A percentile compares a stretch with the other conserved stretches of the same genome.
These are phyloP conservation scores for Rhododendron molle DNA, from an alignment of 148 eudicot genomes.

Conservation along the genomic window DNA sequence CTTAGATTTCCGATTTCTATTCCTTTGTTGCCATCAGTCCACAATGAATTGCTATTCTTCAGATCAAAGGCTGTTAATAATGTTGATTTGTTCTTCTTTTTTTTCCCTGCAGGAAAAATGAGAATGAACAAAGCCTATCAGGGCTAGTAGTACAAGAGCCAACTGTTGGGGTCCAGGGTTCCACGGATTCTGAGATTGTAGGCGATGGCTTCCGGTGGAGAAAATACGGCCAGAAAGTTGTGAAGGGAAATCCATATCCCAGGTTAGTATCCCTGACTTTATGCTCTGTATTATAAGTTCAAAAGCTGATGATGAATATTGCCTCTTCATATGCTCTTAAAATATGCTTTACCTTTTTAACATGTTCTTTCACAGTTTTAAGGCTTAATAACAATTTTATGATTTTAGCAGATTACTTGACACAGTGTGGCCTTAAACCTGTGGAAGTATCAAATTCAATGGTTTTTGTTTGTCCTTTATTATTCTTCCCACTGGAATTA, in stretches of 20 bases:
- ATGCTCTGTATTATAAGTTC: not conserved
- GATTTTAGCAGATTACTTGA: not conserved
- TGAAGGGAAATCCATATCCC: conserved; percentile 88
- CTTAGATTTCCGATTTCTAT: not conserved
- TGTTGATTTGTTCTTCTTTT: not conserved
- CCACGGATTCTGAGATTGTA: conserved; percentile 48
- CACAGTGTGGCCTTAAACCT: not conserved
- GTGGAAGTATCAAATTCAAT: not conserved
- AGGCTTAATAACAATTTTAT: not conserved
- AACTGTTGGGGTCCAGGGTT: conserved; percentile 34
- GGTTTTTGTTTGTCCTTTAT: not conserved
- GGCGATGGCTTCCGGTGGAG: conserved; percentile 97
- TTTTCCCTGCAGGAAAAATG: conserved; percentile 44
- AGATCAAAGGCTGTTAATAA: not conserved
- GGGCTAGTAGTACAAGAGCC: conserved; percentile 41
- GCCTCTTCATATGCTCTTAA: not conserved
- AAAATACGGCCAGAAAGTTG: conserved; percentile 96
- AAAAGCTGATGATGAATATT: not conserved
- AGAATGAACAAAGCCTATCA: conserved; percentile 30
- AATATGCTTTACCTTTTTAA: not conserved
- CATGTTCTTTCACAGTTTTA: not conserved
- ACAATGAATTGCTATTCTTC: not conserved
- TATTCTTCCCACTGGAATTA: not conserved
- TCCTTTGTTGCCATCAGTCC: not conserved
- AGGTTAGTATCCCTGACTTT: conserved; percentile 37